Evolutionary conservation across 805 yeast species (phyloP), one percentile per base, ranked within the genome.

Genomic region (Vanderwaltozyma verrucispora): DNA sequence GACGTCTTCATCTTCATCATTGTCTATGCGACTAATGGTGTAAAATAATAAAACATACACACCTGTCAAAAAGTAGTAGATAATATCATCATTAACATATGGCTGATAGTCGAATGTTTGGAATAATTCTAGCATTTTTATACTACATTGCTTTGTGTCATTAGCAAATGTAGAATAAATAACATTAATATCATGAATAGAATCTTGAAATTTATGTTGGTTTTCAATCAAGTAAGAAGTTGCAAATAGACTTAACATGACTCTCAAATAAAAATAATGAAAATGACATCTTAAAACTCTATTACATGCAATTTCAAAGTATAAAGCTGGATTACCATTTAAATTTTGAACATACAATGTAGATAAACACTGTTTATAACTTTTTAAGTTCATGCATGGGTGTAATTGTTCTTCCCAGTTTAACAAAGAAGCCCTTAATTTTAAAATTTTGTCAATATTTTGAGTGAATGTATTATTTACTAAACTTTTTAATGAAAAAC

Each of bases 401-500:
- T 47, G 59, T 35, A 55, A 43, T 6, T 39, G 39, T 10, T 41
- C 37, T 17, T 43, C 51, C 59, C 59, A 55, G 2, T 45, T 43
- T 12, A 36, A 33, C 30, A 56, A 38, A 3, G 39, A 45, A 17
- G 40, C 31, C n/a, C 48, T 39, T 8, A 53, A 24, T 12, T 34
- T 43, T 11, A 47, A 19, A 4, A 51, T 23, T 13, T 39, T 47
- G 15, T 47, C 48, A 6, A 54, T 26, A 11, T 48, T 45, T 18
- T 49, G 48, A 30, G 51, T 59, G 25, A 54, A 54, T 2, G 53
- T 32, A 13, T 20, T 35, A 10, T 43, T 44, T 6, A 37, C 36
- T 17, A 46, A 39, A 32, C 46, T 47, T 15, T 45, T 45, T 4
- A 45, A 37, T 3, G 55, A 38, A 28, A 54, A 51, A 27, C 59